These are phyloP conservation scores for Colletotrichum theobromicola DNA, from an alignment of 2,329 filamentous ascomycete species.

Conservation along the genomic window DNA sequence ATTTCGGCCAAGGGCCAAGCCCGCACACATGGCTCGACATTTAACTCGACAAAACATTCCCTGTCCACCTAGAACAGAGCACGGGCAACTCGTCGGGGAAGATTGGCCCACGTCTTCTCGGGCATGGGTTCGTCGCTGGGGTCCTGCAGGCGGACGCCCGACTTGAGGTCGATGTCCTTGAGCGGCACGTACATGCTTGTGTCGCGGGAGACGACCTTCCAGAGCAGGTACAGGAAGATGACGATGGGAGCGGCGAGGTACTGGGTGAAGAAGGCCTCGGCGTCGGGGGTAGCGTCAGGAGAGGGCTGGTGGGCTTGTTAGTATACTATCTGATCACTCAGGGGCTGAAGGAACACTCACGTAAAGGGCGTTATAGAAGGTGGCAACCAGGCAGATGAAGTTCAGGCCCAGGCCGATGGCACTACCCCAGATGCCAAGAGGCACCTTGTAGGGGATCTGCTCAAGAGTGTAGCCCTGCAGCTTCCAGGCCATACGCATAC, in stretches of 20 bases:
- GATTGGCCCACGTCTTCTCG: conserved; percentile 38
- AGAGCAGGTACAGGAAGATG: conserved; percentile 63
- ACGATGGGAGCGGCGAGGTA: conserved; percentile 66
- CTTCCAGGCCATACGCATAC: conserved; percentile 68
- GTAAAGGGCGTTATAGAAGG: conserved; percentile 73
- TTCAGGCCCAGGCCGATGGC: conserved; percentile 73
- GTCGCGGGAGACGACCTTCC: conserved; percentile 64
- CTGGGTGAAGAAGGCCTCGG: conserved; percentile 61
- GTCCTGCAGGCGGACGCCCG: conserved; percentile 60
- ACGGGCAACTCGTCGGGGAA: conserved; percentile 37
- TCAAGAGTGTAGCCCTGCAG: conserved; percentile 58
- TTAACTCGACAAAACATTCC: background rate
- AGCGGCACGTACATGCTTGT: conserved; percentile 62
- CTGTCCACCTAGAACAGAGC: conserved; percentile 35
- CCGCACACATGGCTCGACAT: background rate
- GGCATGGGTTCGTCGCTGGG: conserved; percentile 45
- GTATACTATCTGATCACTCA: conserved; percentile 12
- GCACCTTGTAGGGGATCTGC: conserved; percentile 52
- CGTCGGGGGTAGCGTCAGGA: conserved; percentile 35
- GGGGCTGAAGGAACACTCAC: conserved; percentile 31
- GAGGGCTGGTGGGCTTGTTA: conserved; percentile 32
- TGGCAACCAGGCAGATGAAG: conserved; percentile 70
- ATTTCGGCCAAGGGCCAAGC: background rate
- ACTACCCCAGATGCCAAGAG: conserved; percentile 68
- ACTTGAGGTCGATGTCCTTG: conserved; percentile 66